phyloP scores from a whole-genome alignment of 768 basidiomycete species.

The Russula olivacea region DNA sequence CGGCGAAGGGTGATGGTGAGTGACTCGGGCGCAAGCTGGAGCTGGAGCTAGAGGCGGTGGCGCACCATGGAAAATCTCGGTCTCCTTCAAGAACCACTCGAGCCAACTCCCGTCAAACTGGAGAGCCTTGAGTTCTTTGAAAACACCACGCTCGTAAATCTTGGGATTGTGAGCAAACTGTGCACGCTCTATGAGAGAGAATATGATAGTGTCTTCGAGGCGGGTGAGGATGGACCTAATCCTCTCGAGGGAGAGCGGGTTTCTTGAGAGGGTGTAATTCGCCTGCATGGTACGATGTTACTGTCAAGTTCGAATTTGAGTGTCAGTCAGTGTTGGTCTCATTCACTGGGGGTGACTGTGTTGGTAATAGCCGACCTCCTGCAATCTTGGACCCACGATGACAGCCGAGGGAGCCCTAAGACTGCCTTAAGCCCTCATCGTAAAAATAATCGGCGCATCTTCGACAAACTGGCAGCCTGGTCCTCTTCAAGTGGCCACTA shows the following conservation, averaged over 20 bases:
- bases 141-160: conserved; percentile 77
- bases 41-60: conserved; percentile 15
- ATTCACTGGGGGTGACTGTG: background rate
- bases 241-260: conserved; percentile 81
- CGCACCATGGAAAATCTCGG: conserved; percentile 90
- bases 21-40: background rate
- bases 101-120: conserved; percentile 88
- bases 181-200: conserved; percentile 92
- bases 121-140: conserved; percentile 66
- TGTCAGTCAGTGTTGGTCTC: background rate
- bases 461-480: background rate
- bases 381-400: too few relatives aligned
- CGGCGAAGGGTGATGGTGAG: background rate
- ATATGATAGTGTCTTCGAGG: conserved; percentile 98
- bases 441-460: background rate
- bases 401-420: background rate
- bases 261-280: conserved; percentile 63
- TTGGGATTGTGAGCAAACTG: conserved; percentile 92
- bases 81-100: conserved; percentile 97
- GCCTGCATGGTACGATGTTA: conserved; percentile 28
- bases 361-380: too few relatives aligned
- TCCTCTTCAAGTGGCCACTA: background rate
- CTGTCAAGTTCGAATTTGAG: background rate
- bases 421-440: background rate
- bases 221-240: conserved; percentile 84